Evolutionary conservation across 441 rosid genomes (phyloP), one percentile per base, ranked within the genome.

Genomic region (Euphorbia celastroides): DNA sequence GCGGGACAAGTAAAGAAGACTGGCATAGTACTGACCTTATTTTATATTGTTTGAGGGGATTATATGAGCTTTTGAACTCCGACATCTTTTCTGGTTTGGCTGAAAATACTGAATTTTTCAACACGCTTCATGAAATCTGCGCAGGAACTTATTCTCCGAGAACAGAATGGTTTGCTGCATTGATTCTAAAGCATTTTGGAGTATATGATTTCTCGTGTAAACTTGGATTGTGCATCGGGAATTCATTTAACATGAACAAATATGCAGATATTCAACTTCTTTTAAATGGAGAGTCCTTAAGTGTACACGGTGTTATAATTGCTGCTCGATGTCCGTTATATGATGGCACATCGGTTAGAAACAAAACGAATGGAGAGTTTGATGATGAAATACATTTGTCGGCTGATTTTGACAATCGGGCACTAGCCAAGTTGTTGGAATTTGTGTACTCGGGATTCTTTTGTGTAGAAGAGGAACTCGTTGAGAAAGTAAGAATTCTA

Each of bases 11-110:
- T 74, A 38, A 72, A 23, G 89, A 89, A 70, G 93, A 88, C 62
- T 92, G 96, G 98, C 95, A 88, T 74, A 91, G 82, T 66, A 78
- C 79, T 55, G 86, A 84, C 68, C 77, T 88, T 76, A 80, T 89
- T 72, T 81, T 92, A 14, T 83, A 84, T 79, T 62, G 86, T 74
- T 74, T 92, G 63, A 85, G 88, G 89, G 90, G 82, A 16, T 65
- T 89, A 62, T 77, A 86, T 34, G 86, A 82, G 75, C 74, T 87
- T 71, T 65, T 88, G 13, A 75, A 61, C 71, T 81, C 71, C 10
- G 74, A 76, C 52, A 62, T 76, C 32, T 28, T 77, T 82, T 57
- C 61, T 69, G 48, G 50, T 22, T 63, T 77, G 63, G 62, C 62
- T n/a, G 77, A 77, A 60, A 60, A 69, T 68, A 66, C 64, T 65